phyloP scores from a whole-genome alignment of 1,139 yeast genomes.

The Suzukiozyma palmioleophila region DNA sequence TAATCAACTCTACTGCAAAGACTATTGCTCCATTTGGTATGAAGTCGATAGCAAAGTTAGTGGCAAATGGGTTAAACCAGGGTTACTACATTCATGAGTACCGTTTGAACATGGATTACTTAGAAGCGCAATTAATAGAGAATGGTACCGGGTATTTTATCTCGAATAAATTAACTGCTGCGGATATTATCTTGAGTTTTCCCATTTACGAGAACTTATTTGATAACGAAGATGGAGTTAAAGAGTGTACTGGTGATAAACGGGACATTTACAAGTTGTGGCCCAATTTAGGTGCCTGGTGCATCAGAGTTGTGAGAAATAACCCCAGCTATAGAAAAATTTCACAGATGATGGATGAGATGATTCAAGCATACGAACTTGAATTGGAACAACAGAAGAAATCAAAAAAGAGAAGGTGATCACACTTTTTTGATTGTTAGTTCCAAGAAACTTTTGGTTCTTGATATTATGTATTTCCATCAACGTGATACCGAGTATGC shows the following conservation, averaged over 20 bases:
- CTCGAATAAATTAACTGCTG: slow-evolving; percentile 52
- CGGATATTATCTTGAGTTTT: slow-evolving; percentile 52
- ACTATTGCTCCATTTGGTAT: slow-evolving; percentile 45
- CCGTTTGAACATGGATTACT: slow-evolving; percentile 34
- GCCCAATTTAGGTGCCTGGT: slow-evolving; percentile 34
- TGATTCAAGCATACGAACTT: slow-evolving; percentile 13
- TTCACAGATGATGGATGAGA: slow-evolving; percentile 27
- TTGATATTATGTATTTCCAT: too few relatives aligned
- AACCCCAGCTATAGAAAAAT: slow-evolving; percentile 27
- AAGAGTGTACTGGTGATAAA: slow-evolving; percentile 32
- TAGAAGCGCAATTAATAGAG: slow-evolving; percentile 35
- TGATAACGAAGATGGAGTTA: slow-evolving; percentile 36
- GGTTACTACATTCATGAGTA: slow-evolving; percentile 42
- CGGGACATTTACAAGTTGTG: slow-evolving; percentile 26
- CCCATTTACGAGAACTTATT: slow-evolving; percentile 41
- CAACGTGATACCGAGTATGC: too few relatives aligned
- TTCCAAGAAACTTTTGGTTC: too few relatives aligned
- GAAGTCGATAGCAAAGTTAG: slow-evolving; percentile 32
- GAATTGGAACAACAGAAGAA: slow-evolving; percentile 2
- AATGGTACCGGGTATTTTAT: slow-evolving; percentile 49
- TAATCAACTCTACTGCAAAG: slow-evolving; percentile 37
- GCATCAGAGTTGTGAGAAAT: slow-evolving; percentile 27
- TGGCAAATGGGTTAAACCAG: slow-evolving; percentile 41
- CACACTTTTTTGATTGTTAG: too few relatives aligned
- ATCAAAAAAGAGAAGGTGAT: neutral